These are phyloP conservation scores for Clarireedia homoeocarpa DNA, from an alignment of 2,329 filamentous ascomycete species.

Conservation along the genomic window DNA sequence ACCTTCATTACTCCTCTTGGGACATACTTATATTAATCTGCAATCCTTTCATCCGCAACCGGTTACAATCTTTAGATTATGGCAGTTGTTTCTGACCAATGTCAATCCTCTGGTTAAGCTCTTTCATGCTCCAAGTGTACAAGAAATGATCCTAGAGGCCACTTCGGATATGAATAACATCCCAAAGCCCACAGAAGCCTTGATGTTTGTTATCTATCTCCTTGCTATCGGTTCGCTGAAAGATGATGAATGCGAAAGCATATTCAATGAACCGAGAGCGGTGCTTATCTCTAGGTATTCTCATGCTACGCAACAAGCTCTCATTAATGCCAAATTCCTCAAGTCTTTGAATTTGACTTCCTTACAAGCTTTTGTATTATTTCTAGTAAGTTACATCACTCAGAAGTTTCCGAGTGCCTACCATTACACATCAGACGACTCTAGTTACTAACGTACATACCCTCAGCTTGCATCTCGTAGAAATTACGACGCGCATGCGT, in stretches of 20 bases:
- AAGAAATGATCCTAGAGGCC: conserved; percentile 54
- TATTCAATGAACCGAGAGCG: conserved; percentile 46
- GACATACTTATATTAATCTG: conserved; percentile 35
- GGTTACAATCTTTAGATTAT: conserved; percentile 55
- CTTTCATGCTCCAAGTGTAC: conserved; percentile 58
- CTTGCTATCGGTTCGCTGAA: conserved; percentile 52
- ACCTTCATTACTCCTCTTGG: conserved; percentile 40
- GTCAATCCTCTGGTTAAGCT: conserved; percentile 63
- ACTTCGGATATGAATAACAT: conserved; percentile 41
- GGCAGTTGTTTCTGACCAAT: conserved; percentile 64
- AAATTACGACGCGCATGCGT: conserved; percentile 34
- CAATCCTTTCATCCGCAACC: conserved; percentile 46
- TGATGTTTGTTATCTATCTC: conserved; percentile 61
- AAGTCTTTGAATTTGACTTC: conserved; percentile 56
- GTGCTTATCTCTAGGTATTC: conserved; percentile 47
- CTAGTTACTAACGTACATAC: not conserved
- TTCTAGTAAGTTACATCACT: conserved; percentile 43
- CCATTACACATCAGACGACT: not conserved
- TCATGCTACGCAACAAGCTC: conserved; percentile 53
- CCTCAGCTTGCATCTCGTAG: conserved; percentile 30
- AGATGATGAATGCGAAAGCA: conserved; percentile 44
- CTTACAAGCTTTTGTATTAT: conserved; percentile 61
- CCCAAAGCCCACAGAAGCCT: conserved; percentile 49
- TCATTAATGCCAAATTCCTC: conserved; percentile 60
- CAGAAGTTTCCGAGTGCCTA: too few species aligned